These are phyloP conservation scores for Corymbia calophylla DNA, from an alignment of 441 rosid genomes.

Conservation along the genomic window DNA sequence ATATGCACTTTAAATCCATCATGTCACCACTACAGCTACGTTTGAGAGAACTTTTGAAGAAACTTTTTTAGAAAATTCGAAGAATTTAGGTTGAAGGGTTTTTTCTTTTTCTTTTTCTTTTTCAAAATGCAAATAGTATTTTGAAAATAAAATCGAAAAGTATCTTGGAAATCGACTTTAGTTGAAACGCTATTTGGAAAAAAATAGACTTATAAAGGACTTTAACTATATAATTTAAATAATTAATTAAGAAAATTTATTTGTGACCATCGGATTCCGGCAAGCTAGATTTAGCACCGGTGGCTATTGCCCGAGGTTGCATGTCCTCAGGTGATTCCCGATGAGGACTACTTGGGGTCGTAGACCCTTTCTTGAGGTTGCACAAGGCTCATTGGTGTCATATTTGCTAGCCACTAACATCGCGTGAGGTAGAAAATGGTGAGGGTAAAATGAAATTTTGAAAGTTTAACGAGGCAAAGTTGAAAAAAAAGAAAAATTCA, in stretches of 20 bases:
- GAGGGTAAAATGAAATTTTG: neutral
- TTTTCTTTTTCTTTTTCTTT: neutral
- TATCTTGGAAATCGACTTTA: neutral
- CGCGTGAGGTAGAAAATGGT: neutral
- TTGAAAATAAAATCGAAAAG: neutral
- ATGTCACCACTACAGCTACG: neutral
- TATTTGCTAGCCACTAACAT: neutral
- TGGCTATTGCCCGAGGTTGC: neutral
- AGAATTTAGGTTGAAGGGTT: neutral
- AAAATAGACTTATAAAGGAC: neutral
- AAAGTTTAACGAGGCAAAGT: neutral
- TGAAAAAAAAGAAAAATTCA: neutral
- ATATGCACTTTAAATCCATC: neutral
- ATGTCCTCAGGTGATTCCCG: neutral
- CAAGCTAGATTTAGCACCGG: accelerated
- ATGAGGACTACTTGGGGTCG: accelerated
- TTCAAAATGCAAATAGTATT: neutral
- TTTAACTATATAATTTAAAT: neutral
- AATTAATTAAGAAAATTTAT: neutral
- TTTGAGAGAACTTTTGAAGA: neutral
- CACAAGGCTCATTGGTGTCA: neutral
- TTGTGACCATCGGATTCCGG: accelerated
- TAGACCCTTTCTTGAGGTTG: neutral
- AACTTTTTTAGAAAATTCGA: neutral
- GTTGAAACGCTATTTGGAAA: neutral